phyloP scores from a whole-genome alignment of 805 yeast species.

The Saccharomycopsis malanga region DNA sequence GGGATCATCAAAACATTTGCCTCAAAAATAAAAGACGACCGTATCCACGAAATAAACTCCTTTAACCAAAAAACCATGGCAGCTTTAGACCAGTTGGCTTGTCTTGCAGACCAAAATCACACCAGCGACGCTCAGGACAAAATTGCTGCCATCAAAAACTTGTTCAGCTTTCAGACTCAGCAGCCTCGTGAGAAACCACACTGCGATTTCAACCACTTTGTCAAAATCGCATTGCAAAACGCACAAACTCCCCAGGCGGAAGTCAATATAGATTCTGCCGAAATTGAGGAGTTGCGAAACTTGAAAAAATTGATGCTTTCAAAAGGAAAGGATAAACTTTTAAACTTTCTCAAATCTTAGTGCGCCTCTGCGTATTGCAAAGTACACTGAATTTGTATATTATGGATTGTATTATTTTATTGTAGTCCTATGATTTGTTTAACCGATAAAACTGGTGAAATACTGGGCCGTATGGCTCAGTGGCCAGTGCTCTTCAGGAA shows the following conservation, averaged over 20 bases:
- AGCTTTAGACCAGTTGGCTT: not conserved
- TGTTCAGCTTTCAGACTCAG: not conserved
- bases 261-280: too few relatives aligned
- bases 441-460: too few relatives aligned
- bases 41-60: conserved; percentile 29
- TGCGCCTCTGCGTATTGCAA: too few relatives aligned
- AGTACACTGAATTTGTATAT: too few relatives aligned
- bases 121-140: not conserved
- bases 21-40: conserved; percentile 38
- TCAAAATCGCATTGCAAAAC: not conserved
- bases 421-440: too few relatives aligned
- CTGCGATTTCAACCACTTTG: not conserved
- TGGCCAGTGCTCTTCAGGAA: too few relatives aligned
- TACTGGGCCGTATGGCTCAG: too few relatives aligned
- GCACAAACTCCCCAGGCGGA: not conserved
- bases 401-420: too few relatives aligned
- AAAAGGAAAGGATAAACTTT: not conserved
- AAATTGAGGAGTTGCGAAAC: not conserved
- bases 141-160: not conserved
- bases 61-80: conserved; percentile 23
- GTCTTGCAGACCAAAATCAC: not conserved
- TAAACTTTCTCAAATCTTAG: not conserved
- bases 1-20: conserved; percentile 66
- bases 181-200: not conserved
- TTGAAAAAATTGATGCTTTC: not conserved